These are phyloP conservation scores for Chlorella sp. DNA, from an alignment of 139 green algal genomes.

Conservation along the genomic window DNA sequence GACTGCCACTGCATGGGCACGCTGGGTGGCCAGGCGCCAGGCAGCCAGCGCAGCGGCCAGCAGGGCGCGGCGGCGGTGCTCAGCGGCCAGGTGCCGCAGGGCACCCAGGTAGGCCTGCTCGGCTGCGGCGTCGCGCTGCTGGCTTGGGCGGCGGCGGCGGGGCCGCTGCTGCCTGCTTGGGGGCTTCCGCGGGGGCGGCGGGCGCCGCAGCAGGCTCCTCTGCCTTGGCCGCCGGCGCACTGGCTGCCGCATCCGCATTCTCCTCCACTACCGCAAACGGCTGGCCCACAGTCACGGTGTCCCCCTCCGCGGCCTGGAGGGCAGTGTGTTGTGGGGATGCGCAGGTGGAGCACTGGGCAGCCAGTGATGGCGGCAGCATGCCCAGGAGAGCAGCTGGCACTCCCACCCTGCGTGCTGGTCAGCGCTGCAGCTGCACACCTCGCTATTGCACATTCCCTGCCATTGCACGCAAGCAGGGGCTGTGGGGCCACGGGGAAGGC, in stretches of 20 bases:
- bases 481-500: no score
- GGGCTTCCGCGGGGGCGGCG: neutral
- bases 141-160: constrained; percentile 13
- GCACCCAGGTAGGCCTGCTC: neutral
- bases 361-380: no score
- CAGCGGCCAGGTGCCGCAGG: neutral
- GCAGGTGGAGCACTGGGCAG: no score
- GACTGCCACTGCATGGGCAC: neutral
- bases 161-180: constrained; percentile 15
- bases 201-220: constrained; percentile 1
- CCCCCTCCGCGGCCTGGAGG: constrained; percentile 77
- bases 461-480: no score
- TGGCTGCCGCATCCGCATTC: constrained; percentile 44
- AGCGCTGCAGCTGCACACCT: no score
- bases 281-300: constrained; percentile 91
- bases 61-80: neutral
- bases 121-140: neutral
- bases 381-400: no score
- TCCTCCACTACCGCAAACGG: constrained; percentile 77
- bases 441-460: no score
- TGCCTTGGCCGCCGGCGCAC: constrained; percentile 5
- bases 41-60: neutral
- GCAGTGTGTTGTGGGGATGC: no score
- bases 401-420: no score
- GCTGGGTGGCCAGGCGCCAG: constrained; percentile 14